Percentiles rank a stretch among this genome's conserved stretches.
These are phyloP conservation scores for Vitis cinerea DNA, from an alignment of 164 flowering plant genomes.

Conservation along the genomic window DNA sequence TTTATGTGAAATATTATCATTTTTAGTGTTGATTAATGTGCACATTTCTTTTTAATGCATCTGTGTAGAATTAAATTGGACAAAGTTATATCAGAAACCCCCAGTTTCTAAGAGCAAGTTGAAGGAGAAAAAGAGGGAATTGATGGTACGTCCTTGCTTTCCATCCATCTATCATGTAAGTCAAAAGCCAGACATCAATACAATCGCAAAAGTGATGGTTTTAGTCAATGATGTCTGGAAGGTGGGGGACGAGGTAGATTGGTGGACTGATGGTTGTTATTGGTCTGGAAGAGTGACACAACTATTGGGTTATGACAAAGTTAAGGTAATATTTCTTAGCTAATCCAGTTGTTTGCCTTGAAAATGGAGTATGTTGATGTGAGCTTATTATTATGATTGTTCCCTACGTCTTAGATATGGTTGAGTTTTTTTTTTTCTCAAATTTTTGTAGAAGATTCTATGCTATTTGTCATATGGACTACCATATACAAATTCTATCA, in stretches of 20 bases:
- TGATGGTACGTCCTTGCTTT: constrained; percentile 82
- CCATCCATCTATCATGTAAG: constrained; percentile 47
- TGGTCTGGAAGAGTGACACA: constrained; percentile 68
- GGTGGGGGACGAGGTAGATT: constrained; percentile 87
- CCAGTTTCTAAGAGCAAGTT: constrained; percentile 8
- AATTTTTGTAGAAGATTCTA: too few relatives aligned
- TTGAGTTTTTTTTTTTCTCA: too few relatives aligned
- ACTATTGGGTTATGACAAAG: constrained; percentile 41
- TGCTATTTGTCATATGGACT: too few relatives aligned
- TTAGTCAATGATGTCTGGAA: constrained; percentile 52
- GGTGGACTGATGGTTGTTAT: constrained; percentile 60
- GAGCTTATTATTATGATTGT: too few relatives aligned
- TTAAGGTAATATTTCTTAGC: constrained; percentile 41
- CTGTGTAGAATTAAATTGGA: constrained; percentile 25
- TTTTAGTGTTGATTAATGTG: neutral
- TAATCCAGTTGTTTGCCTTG: neutral
- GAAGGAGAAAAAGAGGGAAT: constrained; percentile 22
- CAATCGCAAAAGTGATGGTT: constrained; percentile 43
- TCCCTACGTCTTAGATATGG: too few relatives aligned
- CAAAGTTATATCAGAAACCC: constrained; percentile 32
- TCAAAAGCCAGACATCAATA: constrained; percentile 31
- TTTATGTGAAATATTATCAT: neutral
- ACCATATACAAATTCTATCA: too few relatives aligned
- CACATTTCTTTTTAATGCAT: neutral
- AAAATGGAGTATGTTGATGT: too few relatives aligned